Conservation (phyloP, 2,329 filamentous ascomycete species). For the Colletotrichum sp. region DNA sequence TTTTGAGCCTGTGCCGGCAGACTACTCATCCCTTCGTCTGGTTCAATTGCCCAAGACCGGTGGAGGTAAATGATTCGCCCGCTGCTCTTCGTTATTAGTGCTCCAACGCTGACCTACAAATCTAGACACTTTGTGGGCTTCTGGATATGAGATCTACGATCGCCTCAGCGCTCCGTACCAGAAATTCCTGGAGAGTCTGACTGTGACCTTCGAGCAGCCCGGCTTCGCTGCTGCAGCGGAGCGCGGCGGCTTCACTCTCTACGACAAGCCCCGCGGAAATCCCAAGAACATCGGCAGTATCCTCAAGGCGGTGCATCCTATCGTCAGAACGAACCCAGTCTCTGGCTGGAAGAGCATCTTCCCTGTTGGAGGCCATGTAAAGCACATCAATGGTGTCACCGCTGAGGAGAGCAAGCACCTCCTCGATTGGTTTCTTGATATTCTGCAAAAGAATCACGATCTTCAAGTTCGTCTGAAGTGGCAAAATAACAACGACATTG, state of each 20-base stretch:
- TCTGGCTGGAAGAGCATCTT: constrained; percentile 63
- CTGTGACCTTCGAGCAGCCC: constrained; percentile 47
- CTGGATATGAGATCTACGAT: constrained; percentile 66
- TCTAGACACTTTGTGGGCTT: constrained; percentile 68
- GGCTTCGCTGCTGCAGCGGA: constrained; percentile 41
- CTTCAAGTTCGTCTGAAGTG: constrained; percentile 54
- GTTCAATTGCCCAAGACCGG: constrained; percentile 61
- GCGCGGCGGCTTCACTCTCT: constrained; percentile 32
- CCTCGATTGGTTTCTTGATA: constrained; percentile 43
- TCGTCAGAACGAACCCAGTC: constrained; percentile 66
- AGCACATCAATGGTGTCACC: constrained; percentile 47
- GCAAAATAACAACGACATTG: constrained; percentile 45
- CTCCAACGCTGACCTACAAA: too few species aligned
- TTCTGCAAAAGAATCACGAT: constrained; percentile 52
- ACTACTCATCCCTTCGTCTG: constrained; percentile 66
- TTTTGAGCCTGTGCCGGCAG: constrained; percentile 63
- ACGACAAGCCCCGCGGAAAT: constrained; percentile 37
- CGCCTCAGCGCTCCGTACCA: constrained; percentile 55
- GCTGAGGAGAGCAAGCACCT: constrained; percentile 46
- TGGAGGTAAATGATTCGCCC: constrained; percentile 31
- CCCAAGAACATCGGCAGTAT: constrained; percentile 51
- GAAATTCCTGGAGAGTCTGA: constrained; percentile 56
- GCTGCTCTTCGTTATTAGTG: background rate
- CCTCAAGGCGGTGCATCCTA: constrained; percentile 56
- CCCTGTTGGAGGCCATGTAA: constrained; percentile 45